Conservation (phyloP, 352 stramenopile species). For the Pythium oligandrum region DNA sequence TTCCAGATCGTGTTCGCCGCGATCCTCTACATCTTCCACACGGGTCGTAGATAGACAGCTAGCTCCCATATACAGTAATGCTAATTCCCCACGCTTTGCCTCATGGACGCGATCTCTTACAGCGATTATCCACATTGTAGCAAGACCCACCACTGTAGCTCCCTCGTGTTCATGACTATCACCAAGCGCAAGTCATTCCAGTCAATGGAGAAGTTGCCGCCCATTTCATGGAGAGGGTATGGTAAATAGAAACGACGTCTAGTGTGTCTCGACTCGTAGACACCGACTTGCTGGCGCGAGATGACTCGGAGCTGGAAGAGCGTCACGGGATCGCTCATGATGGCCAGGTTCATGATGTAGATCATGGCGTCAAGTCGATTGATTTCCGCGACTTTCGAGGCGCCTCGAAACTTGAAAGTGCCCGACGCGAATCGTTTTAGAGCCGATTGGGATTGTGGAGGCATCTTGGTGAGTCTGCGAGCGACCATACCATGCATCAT, state of each 20-base stretch:
- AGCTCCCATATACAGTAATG: background rate
- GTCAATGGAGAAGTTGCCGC: background rate
- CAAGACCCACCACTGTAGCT: background rate
- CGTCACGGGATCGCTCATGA: background rate
- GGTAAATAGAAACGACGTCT: too few relatives aligned
- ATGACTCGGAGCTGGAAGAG: background rate
- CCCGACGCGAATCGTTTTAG: background rate
- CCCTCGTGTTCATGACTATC: background rate
- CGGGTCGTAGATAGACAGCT: conserved; percentile 27
- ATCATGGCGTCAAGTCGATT: background rate
- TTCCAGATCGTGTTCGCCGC: conserved; percentile 36
- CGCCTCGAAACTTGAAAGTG: background rate
- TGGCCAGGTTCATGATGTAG: background rate
- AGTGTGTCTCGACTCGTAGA: too few relatives aligned
- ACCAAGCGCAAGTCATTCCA: background rate
- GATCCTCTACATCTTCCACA: conserved; percentile 62
- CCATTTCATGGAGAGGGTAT: too few relatives aligned
- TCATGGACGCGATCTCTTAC: too few relatives aligned
- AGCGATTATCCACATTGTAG: conserved; percentile 6
- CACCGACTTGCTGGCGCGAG: too few relatives aligned
- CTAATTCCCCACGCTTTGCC: too few relatives aligned
- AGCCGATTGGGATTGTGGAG: too few relatives aligned
- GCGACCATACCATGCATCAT: too few relatives aligned
- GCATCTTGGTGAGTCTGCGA: too few relatives aligned
- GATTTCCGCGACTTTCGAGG: background rate